Percentiles rank a stretch among this genome's conserved stretches.
Evolutionary conservation across 148 eudicot species (phyloP).

Genomic region (Fagopyrum tataricum): DNA sequence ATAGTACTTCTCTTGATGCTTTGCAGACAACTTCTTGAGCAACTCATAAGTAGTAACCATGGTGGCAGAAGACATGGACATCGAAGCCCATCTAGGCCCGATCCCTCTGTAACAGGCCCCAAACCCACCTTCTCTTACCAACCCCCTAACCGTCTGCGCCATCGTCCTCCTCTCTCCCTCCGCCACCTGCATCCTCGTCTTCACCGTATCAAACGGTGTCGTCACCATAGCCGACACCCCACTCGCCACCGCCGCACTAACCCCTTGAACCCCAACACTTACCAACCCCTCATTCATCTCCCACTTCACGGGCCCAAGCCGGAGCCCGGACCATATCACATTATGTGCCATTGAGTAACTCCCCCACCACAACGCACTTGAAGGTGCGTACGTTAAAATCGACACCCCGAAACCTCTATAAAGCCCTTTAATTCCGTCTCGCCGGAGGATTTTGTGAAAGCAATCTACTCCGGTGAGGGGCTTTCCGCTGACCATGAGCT

Average conservation of each 20-base stretch:
- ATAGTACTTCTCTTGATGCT: slow-evolving; percentile 23
- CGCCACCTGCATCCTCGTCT: slow-evolving; percentile 55
- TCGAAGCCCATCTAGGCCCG: slow-evolving; percentile 55
- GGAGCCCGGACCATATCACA: slow-evolving; percentile 27
- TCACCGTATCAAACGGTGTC: slow-evolving; percentile 53
- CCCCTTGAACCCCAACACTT: slow-evolving; percentile 38
- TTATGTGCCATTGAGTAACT: slow-evolving; percentile 41
- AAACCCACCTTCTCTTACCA: slow-evolving; percentile 49
- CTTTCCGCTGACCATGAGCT: slow-evolving; percentile 49
- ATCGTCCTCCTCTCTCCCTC: slow-evolving; percentile 32
- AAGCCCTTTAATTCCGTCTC: slow-evolving; percentile 42
- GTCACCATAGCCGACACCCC: slow-evolving; percentile 50
- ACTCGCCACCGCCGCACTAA: slow-evolving; percentile 45
- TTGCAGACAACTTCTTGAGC: slow-evolving; percentile 43
- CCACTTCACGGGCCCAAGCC: slow-evolving; percentile 16
- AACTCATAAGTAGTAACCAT: slow-evolving; percentile 64
- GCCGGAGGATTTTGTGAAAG: slow-evolving; percentile 28
- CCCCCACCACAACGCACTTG: slow-evolving; percentile 64
- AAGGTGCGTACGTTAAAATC: slow-evolving; percentile 53
- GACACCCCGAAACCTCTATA: slow-evolving; percentile 63
- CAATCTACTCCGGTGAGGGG: slow-evolving; percentile 43
- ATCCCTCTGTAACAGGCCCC: slow-evolving; percentile 55
- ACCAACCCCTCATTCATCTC: slow-evolving; percentile 21
- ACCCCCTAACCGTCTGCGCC: slow-evolving; percentile 28
- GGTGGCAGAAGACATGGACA: slow-evolving; percentile 50